Evolutionary conservation across 2,329 filamentous ascomycete species (phyloP), one percentile per base, ranked within the genome.

Genomic region (Triangularia setosa): DNA sequence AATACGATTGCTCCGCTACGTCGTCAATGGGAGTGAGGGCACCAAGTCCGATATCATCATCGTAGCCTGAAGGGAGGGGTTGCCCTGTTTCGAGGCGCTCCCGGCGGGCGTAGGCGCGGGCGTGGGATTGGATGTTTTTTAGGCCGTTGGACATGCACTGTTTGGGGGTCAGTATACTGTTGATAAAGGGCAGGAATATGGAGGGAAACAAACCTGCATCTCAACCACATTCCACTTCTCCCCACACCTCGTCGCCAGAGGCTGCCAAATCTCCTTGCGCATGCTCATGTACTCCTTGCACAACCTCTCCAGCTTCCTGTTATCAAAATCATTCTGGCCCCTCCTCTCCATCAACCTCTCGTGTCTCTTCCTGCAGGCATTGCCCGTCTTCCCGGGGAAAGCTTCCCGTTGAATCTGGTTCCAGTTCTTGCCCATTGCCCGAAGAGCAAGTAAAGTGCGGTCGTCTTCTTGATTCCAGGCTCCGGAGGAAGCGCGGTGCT

Each of bases 291-390:
- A 96, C 73, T 90, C 89, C 74, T 85, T 86, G 40, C 91, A 90
- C 48, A 96, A 80, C 9, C 83, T 81, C 74, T 94, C 90, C 24
- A 93, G 81, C 79, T 91, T 91, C 69, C 88, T 81, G 21, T 84
- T 84, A 71, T 94, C 90, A 89, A 91, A 95, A 72, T 93, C 90
- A 71, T 92, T 89, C 57, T 87, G 85, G 64, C 88, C 87, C 73
- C 83, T 84, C 69, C 89, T 87, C 78, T 94, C 90, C 82, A 94
- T 88, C 69, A 96, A 79, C 48, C 92, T 84, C 78, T 96, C 92
- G 72, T 96, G 92, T 62, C 92, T 87, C 79, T 96, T 96, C 68
- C 92, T 90, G 78, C 92, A 96, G 18, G 93, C 93, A 75, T 95
- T 95, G 64, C 89, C 80, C 8, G 86, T 87, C 80, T 96, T 96